A percentile compares a stretch with the other conserved stretches of the same genome.
phyloP scores from a whole-genome alignment of 2,329 filamentous ascomycete species.

The Berkeleyomyces basicola region DNA sequence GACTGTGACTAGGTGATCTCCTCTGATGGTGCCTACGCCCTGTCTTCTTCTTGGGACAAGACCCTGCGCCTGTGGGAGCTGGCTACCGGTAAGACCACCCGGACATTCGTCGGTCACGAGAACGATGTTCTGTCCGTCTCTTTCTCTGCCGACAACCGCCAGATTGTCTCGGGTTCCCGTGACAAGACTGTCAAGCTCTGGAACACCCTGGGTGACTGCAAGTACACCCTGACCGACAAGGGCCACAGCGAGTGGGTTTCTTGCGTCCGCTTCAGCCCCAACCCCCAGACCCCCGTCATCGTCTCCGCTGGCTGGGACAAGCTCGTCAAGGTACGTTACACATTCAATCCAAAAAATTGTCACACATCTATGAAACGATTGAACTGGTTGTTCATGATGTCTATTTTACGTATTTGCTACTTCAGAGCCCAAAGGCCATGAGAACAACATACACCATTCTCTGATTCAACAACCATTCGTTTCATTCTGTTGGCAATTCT shows the following conservation, averaged over 20 bases:
- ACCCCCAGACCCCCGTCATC: slow-evolving; percentile 99
- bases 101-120: slow-evolving; percentile 97
- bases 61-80: slow-evolving; percentile 99
- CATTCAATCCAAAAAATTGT: slow-evolving; percentile 7
- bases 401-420: slow-evolving; percentile 98
- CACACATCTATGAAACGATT: background rate
- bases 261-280: slow-evolving; percentile 98
- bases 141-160: slow-evolving; percentile 99
- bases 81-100: slow-evolving; percentile 88
- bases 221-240: slow-evolving; percentile 99
- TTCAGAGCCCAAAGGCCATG: slow-evolving; percentile 94
- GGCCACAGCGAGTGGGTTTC: slow-evolving; percentile 99
- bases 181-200: slow-evolving; percentile 99
- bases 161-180: slow-evolving; percentile 97
- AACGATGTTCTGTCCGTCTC: slow-evolving; percentile 99
- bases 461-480: slow-evolving; percentile 39
- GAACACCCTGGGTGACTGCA: slow-evolving; percentile 99
- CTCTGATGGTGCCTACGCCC: slow-evolving; percentile 96
- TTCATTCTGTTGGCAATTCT: slow-evolving; percentile 1
- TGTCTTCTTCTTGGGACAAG: slow-evolving; percentile 99
- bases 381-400: slow-evolving; percentile 58
- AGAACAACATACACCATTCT: slow-evolving; percentile 89
- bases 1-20: slow-evolving; percentile 64
- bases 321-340: slow-evolving; percentile 85
- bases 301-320: slow-evolving; percentile 99